Conservation (phyloP, 495 filamentous ascomycete species). For the Lasiosphaeria hispida region DNA sequence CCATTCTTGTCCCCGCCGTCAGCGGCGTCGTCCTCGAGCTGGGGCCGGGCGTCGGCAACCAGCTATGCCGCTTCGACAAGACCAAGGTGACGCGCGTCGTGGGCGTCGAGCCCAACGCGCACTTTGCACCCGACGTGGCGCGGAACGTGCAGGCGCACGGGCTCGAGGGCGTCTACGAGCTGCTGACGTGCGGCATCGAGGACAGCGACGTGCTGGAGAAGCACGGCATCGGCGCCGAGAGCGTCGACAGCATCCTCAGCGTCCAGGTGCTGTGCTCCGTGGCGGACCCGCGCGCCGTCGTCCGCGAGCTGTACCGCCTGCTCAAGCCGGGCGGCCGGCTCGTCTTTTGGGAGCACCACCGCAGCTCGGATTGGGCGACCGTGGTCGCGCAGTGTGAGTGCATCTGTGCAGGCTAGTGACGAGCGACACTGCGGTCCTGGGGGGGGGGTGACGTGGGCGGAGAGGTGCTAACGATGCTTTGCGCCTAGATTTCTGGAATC, state of each 20-base stretch:
- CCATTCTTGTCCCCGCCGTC: background rate
- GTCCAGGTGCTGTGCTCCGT: background rate
- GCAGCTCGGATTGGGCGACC: background rate
- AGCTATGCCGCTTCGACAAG: background rate
- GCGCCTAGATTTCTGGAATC: background rate
- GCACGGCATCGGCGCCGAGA: background rate
- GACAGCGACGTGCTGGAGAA: background rate
- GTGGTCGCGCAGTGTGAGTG: background rate
- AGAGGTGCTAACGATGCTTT: too few species aligned
- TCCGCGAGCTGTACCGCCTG: background rate
- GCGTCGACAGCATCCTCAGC: background rate
- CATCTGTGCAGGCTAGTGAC: background rate
- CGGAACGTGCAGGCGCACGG: background rate
- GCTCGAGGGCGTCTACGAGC: constrained; percentile 1
- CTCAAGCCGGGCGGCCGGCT: constrained; percentile 1
- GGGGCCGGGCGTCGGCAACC: constrained; percentile 2
- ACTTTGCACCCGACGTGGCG: background rate
- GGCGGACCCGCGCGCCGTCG: background rate
- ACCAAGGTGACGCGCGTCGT: background rate
- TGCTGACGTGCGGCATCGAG: constrained; percentile 1
- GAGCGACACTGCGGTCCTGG: too few species aligned
- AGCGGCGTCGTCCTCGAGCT: constrained; percentile 1
- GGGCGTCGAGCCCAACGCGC: constrained; percentile 3
- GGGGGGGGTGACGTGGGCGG: too few species aligned
- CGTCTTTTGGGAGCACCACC: constrained; percentile 6